Conservation (phyloP, 2,329 filamentous ascomycete genomes). For the Aspergillus ustus region DNA sequence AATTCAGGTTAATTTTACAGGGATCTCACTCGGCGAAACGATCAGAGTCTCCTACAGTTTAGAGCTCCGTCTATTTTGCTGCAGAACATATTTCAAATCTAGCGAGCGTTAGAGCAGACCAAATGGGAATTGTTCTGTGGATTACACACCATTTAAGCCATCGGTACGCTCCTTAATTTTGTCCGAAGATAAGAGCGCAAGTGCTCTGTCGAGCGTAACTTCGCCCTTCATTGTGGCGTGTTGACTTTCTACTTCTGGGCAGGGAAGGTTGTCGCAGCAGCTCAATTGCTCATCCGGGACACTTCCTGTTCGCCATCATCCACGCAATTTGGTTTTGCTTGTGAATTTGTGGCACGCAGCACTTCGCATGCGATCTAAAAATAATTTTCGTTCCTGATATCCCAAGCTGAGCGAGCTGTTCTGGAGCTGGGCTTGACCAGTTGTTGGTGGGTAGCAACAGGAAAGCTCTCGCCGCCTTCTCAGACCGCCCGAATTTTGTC, state of each 20-base stretch:
- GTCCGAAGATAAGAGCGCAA: constrained; percentile 49
- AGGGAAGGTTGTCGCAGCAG: background rate
- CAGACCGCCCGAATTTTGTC: constrained; percentile 40
- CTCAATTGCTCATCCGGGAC: constrained; percentile 12
- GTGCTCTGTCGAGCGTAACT: constrained; percentile 46
- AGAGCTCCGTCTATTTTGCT: constrained; percentile 53
- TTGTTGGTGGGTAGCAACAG: constrained; percentile 16
- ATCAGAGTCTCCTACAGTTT: constrained; percentile 39
- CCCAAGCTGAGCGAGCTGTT: constrained; percentile 2
- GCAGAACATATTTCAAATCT: constrained; percentile 62
- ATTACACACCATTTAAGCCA: constrained; percentile 53
- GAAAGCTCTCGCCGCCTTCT: constrained; percentile 25
- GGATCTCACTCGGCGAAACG: background rate
- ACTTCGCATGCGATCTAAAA: background rate
- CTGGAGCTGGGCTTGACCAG: background rate
- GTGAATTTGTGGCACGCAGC: background rate
- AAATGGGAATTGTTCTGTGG: background rate
- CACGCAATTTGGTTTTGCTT: background rate
- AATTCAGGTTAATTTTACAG: constrained; percentile 20
- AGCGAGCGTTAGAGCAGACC: constrained; percentile 19
- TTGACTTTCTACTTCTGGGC: constrained; percentile 12
- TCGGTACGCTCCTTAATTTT: constrained; percentile 53
- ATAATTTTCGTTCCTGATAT: background rate
- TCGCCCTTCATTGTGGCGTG: constrained; percentile 42
- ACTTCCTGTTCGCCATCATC: constrained; percentile 5